Base-by-base conservation (phyloP, 768 basidiomycete genomes). In the Phlegmacium glaucopus region DNA sequence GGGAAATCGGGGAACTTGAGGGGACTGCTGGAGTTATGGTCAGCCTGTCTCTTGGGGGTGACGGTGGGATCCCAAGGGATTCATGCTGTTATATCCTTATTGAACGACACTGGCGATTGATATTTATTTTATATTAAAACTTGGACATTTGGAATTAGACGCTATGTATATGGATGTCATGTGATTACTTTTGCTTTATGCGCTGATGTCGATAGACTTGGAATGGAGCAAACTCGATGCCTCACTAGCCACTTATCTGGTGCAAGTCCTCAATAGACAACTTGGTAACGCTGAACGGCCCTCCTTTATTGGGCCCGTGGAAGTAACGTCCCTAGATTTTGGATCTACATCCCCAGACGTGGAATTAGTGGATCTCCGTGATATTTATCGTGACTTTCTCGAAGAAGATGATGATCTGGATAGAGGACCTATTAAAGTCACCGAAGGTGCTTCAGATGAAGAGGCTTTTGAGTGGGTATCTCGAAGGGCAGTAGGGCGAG, bases 311-410 rank as follows among this genome's bases (percentile, higher is more conserved):
- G 96, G 96, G 2, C 93, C 94, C 11, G 82, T 98, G 49, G 79
- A 85, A 49, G 83, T 98, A 46, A 85, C 83, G 1, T 83, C 85
- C 4, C 78, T 98, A 45, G 89, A 92, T 48, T 94, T 99, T 66
- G 96, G 96, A 27, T 80, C 85, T 0, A 71, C 72, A 15, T 62
- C 83, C 3, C 96, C 96, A 4, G 87, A 94, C 49, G 78, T 94
- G 17, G 91, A 96, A 63, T 78, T 98, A 44, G 83, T 90, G 45
- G 96, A 96, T 69, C 69, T 98, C 43, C 78, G 92, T 39, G 93
- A 97, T 72, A 91, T 98, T 48, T 91, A 94, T 68, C 85, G 83
- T 44, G 94, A 95, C 63, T 98, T 98, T 61, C 79, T 96, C 45
- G 90, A 94, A 50, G 88, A 87, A 54, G 87, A 90, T 55, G 81